These are phyloP conservation scores for Mycena pura DNA, from an alignment of 768 basidiomycete species.

Conservation along the genomic window DNA sequence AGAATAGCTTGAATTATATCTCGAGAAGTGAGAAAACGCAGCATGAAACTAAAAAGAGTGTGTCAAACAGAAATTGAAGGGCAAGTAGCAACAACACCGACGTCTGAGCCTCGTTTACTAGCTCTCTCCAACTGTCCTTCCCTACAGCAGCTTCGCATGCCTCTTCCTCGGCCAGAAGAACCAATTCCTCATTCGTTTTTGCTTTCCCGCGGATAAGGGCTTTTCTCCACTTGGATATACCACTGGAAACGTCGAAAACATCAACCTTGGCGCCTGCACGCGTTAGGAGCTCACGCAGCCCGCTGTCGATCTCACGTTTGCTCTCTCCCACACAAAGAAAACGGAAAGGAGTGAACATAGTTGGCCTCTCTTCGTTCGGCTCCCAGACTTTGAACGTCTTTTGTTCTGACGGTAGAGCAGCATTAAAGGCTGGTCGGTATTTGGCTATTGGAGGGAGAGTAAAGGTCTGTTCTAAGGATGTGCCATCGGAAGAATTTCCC, in stretches of 20 bases:
- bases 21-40: constrained; percentile 53
- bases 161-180: constrained; percentile 58
- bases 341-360: constrained; percentile 57
- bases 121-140: constrained; percentile 57
- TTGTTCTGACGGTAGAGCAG: constrained; percentile 52
- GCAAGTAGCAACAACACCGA: constrained; percentile 34
- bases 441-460: constrained; percentile 57
- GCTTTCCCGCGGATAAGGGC: constrained; percentile 58
- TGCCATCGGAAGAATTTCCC: constrained; percentile 44
- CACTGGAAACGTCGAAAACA: constrained; percentile 59
- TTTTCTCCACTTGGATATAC: constrained; percentile 56
- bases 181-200: constrained; percentile 55
- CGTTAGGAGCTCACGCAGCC: constrained; percentile 59
- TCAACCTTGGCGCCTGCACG: constrained; percentile 70
- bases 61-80: not conserved
- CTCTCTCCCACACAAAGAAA: constrained; percentile 70
- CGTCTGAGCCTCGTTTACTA: constrained; percentile 59
- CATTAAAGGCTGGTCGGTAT: constrained; percentile 64
- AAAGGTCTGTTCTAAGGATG: constrained; percentile 59
- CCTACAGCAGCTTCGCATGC: constrained; percentile 60
- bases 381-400: constrained; percentile 68
- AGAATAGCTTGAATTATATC: constrained; percentile 61
- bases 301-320: constrained; percentile 52
- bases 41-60: constrained; percentile 42
- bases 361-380: constrained; percentile 66